Percentiles rank a stretch among this genome's conserved stretches.
phyloP scores from a whole-genome alignment of 2,329 filamentous ascomycete species.

The Zopfia rhizophila region DNA sequence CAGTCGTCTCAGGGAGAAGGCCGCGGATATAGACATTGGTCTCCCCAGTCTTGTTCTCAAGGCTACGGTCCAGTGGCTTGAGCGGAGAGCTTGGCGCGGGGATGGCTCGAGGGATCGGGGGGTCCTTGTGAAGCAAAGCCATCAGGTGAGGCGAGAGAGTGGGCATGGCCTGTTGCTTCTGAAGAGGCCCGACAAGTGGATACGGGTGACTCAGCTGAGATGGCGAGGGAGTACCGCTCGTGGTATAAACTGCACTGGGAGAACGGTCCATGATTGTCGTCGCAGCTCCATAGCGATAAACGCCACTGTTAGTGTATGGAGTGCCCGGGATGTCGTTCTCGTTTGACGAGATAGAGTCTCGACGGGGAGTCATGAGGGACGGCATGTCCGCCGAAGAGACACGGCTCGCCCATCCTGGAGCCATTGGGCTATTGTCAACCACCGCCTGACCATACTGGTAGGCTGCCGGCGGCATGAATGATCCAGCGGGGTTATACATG shows the following conservation, averaged over 20 bases:
- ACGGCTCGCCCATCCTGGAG: slow-evolving; percentile 57
- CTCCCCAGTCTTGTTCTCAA: slow-evolving; percentile 94
- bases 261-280: slow-evolving; percentile 62
- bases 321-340: slow-evolving; percentile 64
- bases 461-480: slow-evolving; percentile 55
- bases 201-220: slow-evolving; percentile 59
- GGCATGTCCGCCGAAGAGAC: slow-evolving; percentile 60
- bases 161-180: slow-evolving; percentile 49
- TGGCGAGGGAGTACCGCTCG: slow-evolving; percentile 61
- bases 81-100: slow-evolving; percentile 87
- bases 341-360: slow-evolving; percentile 63
- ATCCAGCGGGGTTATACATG: slow-evolving; percentile 58
- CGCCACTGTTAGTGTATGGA: slow-evolving; percentile 55
- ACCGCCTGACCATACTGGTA: slow-evolving; percentile 58
- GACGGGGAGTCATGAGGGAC: slow-evolving; percentile 62
- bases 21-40: slow-evolving; percentile 99
- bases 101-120: slow-evolving; percentile 85
- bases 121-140: slow-evolving; percentile 71
- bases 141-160: slow-evolving; percentile 58
- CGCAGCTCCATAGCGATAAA: slow-evolving; percentile 57
- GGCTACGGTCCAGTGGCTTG: slow-evolving; percentile 91
- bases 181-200: slow-evolving; percentile 52
- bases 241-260: slow-evolving; percentile 59
- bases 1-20: slow-evolving; percentile 92
- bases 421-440: slow-evolving; percentile 59